phyloP scores from a whole-genome alignment of 2,329 filamentous ascomycete genomes.

The Fusarium denticulatum region DNA sequence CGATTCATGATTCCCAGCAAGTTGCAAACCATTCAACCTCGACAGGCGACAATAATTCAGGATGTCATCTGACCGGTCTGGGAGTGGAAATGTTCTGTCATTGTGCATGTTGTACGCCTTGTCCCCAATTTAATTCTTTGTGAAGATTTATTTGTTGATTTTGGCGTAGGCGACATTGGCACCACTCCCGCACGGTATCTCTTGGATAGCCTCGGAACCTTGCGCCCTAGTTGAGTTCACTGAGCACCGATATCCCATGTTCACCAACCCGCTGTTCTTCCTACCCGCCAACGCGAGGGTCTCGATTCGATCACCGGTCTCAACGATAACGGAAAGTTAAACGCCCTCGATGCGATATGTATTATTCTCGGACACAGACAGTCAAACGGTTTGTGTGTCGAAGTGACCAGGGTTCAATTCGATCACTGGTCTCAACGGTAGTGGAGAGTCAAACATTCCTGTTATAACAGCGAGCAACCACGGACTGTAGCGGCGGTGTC shows the following conservation, averaged over 20 bases:
- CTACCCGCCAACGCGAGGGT: constrained; percentile 64
- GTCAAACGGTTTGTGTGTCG: no score
- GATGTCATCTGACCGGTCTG: accelerated
- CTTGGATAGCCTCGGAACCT: accelerated
- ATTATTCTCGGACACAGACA: constrained; percentile 89
- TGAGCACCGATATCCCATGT: background rate
- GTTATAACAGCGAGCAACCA: no score
- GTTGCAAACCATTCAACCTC: background rate
- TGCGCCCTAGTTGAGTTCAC: background rate
- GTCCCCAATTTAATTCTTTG: accelerated
- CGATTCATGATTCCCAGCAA: accelerated
- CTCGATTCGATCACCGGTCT: constrained; percentile 99
- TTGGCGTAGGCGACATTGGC: accelerated
- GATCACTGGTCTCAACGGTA: constrained; percentile 96
- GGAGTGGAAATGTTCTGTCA: background rate
- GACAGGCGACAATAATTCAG: background rate
- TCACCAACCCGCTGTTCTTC: background rate
- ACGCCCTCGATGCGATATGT: constrained; percentile 97
- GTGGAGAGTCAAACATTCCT: constrained; percentile 97
- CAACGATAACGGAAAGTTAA: constrained; percentile 72
- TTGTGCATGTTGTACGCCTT: accelerated
- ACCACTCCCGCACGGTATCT: accelerated
- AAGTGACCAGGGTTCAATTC: constrained; percentile 98
- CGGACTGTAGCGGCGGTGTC: no score
- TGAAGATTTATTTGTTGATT: background rate